These are phyloP conservation scores for Mesembryanthemum crystallinum DNA, from an alignment of 148 eudicot species.

Conservation along the genomic window DNA sequence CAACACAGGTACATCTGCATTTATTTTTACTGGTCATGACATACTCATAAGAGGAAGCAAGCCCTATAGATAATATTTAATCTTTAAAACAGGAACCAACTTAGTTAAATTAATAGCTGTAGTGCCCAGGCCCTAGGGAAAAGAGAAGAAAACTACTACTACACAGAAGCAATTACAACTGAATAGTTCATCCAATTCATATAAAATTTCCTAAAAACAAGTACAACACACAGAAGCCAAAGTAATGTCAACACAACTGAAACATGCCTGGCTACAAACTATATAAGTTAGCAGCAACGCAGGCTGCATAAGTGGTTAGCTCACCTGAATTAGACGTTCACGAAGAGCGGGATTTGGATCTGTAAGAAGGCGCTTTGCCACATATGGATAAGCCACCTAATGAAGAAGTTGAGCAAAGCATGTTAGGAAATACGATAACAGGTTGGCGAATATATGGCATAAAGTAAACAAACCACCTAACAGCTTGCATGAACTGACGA, in stretches of 20 bases:
- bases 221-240: not conserved
- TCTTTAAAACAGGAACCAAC: too few species aligned
- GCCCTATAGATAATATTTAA: too few species aligned
- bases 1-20: not conserved
- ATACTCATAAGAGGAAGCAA: too few species aligned
- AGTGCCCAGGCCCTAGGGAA: too few species aligned
- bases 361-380: slow-evolving; percentile 94
- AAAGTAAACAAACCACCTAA: not conserved
- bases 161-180: too few species aligned
- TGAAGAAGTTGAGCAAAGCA: slow-evolving; percentile 10
- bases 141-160: not conserved
- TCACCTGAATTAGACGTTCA: slow-evolving; percentile 91
- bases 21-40: too few species aligned
- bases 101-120: too few species aligned
- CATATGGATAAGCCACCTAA: slow-evolving; percentile 96
- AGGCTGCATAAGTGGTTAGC: slow-evolving; percentile 4
- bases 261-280: not conserved
- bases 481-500: not conserved
- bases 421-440: not conserved
- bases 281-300: not conserved
- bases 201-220: too few species aligned
- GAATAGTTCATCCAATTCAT: too few species aligned
- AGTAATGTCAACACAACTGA: not conserved
- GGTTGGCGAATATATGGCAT: not conserved
- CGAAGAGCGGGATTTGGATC: slow-evolving; percentile 99